Evolutionary conservation across 768 basidiomycete genomes (phyloP).

Genomic region (Lactarius vividus): DNA sequence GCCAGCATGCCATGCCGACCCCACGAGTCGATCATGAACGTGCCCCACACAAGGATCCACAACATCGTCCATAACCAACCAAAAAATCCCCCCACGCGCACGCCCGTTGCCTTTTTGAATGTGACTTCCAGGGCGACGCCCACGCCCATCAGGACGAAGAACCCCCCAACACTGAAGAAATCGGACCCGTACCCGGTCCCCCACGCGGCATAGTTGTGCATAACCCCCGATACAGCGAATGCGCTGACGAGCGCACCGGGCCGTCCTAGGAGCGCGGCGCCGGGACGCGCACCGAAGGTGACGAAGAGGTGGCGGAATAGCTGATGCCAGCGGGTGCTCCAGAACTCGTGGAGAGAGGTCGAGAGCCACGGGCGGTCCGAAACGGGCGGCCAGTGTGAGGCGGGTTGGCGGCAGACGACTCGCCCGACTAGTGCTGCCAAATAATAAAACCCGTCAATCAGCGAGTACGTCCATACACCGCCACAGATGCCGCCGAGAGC

Average conservation of each 20-base stretch:
- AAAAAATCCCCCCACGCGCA: constrained; percentile 43
- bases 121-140: constrained; percentile 49
- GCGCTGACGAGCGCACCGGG: constrained; percentile 45
- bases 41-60: constrained; percentile 24
- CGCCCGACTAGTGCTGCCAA: constrained; percentile 25
- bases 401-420: background rate
- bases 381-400: background rate
- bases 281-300: constrained; percentile 33
- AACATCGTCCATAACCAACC: constrained; percentile 54
- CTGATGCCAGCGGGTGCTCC: constrained; percentile 29
- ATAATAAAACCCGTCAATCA: constrained; percentile 28
- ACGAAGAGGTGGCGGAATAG: constrained; percentile 36
- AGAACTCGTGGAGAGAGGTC: constrained; percentile 40
- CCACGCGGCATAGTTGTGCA: constrained; percentile 59
- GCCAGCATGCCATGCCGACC: constrained; percentile 11
- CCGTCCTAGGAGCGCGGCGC: constrained; percentile 33
- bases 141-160: constrained; percentile 57
- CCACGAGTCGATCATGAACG: constrained; percentile 10
- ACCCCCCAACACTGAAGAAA: constrained; percentile 42
- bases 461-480: constrained; percentile 18
- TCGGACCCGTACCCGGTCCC: constrained; percentile 57
- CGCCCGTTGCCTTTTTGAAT: constrained; percentile 46
- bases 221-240: constrained; percentile 54
- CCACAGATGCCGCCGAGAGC: constrained; percentile 7
- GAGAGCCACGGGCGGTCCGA: constrained; percentile 17